Evolutionary conservation across 2,329 filamentous ascomycete genomes (phyloP).

Genomic region (Verticillium zaregamsianum): DNA sequence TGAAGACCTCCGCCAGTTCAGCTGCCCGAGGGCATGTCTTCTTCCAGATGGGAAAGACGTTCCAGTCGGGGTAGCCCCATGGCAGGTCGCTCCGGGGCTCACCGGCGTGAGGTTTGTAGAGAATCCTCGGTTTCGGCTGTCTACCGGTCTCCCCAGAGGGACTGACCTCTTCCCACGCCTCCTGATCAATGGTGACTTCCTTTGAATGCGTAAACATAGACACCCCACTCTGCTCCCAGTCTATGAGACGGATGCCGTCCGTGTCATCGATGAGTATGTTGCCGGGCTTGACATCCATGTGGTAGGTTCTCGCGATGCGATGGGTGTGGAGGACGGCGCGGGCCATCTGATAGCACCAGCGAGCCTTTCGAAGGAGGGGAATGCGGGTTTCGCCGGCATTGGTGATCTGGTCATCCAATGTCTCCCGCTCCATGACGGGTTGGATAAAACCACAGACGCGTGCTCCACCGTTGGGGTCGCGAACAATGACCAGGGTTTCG

Average conservation of each 20-base stretch:
- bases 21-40: slow-evolving; percentile 11
- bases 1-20: slow-evolving; percentile 16
- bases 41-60: slow-evolving; percentile 15
- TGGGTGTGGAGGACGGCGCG: slow-evolving; percentile 17
- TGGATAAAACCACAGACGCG: slow-evolving; percentile 15
- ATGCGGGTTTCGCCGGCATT: slow-evolving; percentile 11
- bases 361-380: slow-evolving; percentile 11
- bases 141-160: not conserved
- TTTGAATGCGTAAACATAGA: slow-evolving; percentile 14
- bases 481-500: slow-evolving; percentile 7
- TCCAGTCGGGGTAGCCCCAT: slow-evolving; percentile 12
- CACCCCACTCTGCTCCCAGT: slow-evolving; percentile 21
- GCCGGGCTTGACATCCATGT: slow-evolving; percentile 25
- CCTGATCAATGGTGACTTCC: slow-evolving; percentile 12
- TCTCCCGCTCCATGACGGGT: slow-evolving; percentile 8
- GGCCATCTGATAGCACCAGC: slow-evolving; percentile 20
- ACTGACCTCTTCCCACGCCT: slow-evolving; percentile 3
- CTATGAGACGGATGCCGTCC: slow-evolving; percentile 14
- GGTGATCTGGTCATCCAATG: slow-evolving; percentile 12
- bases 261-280: slow-evolving; percentile 20
- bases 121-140: slow-evolving; percentile 4
- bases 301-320: slow-evolving; percentile 15
- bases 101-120: slow-evolving; percentile 12
- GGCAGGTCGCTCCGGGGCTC: slow-evolving; percentile 10
- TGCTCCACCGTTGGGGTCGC: not conserved